Base-by-base conservation (phyloP, 2,329 filamentous ascomycete genomes). In the Diaporthe velutina region DNA sequence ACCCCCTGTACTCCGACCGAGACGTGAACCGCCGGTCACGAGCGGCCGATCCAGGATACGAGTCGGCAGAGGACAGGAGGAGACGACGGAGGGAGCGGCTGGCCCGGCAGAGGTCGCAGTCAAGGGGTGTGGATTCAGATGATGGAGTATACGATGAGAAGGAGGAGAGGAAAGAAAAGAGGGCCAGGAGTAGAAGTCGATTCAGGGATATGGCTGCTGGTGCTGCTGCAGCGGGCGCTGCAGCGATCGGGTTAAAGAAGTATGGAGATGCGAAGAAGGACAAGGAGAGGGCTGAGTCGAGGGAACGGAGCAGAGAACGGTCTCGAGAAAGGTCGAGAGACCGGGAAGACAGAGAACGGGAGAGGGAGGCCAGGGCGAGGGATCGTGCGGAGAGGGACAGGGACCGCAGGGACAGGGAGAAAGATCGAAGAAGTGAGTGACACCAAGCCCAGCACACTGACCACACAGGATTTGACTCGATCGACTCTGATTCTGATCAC, bases 191-290 rank as follows among this genome's bases (percentile, higher is more conserved):
- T 78, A 85, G 84, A 77, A 92, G 89, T 77, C 84, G 85, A 71
- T 80, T 92, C 28, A 85, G 90, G 57, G 85, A 91, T 70, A 83
- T 91, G 78, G 89, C 90, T 22, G 86, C 87, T 4, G 90, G 88
- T 1, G 88, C 87, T 7, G 84, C 87, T n/a, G 88, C 86, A 7
- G 88, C 88, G 4, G 90, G 89, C 10, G 91, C 91, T 7, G 90
- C 91, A 0, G 91, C 90, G 7, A 87, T 93, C 74, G 90, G 91
- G 0, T 86, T 93, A 73, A 92, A 92, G 80, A 89, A 91, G 79
- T 90, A 88, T 76, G 86, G 88, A 75, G 87, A 90, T 79, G 83
- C 81, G 71, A 83, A 85, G 80, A 85, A 88, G 73, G 83, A 82
- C 78, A 86, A 84, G 76, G 80, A 80, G 76, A 83, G 70, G 76